Base-by-base conservation (phyloP, 2,329 filamentous ascomycete genomes). In the Stachybotrys chlorohalonatus region DNA sequence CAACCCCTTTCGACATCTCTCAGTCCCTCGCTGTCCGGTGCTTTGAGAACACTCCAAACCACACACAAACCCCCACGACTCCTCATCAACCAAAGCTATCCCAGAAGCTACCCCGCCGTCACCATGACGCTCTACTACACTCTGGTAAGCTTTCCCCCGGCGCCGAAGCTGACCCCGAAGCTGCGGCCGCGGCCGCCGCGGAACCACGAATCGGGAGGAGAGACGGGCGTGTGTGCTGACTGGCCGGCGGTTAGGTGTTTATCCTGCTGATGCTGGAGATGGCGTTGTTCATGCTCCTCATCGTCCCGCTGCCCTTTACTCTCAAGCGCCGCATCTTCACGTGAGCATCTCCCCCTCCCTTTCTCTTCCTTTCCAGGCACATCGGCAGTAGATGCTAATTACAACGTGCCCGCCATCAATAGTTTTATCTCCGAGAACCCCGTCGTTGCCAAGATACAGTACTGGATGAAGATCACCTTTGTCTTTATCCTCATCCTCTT, bases 401-500 rank as follows among this genome's bases (percentile, higher is more conserved):
- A 24, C 11, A 48, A 15, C 49, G 15, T 47, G 46, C 9, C n/a
- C 17, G 9, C 36, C 36, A 13, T 8, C 9, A 42, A 54, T 58
- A 90, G 87, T 65, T 99, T 99, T 83, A 92, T 99, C 68, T 96
- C 92, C 53, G 90, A 93, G 68, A 95, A 86, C 69, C 87, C 80
- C 0, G 58, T 85, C 53, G 82, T 99, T 56, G 94, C 92, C 47
- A 96, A 97, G 72, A 72, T 97, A 60, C 93, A 97, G 78, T 96
- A 99, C 78, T 93, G 91, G 66, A 81, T 99, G 76, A 97, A 96
- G 82, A 99, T 99, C 55, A 96, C 91, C 2, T 99, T 99, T 70
- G 93, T 99, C 69, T 99, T 99, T 77, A 97, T 99, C 67, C 80
- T 97, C 56, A 96, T 99, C 60, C 86, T 99, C 61, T 99, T 99